Conservation (phyloP, 768 basidiomycete genomes). For the Amanita rubescens region DNA sequence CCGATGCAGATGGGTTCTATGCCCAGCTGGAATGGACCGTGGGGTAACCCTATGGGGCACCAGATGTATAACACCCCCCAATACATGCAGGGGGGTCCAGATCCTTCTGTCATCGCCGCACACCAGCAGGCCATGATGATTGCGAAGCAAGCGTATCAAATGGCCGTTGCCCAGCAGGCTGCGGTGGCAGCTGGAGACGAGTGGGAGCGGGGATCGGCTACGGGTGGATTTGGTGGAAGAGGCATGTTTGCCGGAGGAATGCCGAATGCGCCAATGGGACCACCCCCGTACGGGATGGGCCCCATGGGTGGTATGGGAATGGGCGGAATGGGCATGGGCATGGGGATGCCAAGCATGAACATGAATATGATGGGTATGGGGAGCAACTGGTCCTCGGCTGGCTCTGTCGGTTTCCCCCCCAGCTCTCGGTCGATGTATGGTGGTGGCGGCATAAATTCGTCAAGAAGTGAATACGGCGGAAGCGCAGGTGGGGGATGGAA, state of each 20-base stretch:
- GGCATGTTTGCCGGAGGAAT: conserved; percentile 39
- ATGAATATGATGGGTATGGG: conserved; percentile 33
- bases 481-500: conserved; percentile 36
- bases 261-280: conserved; percentile 21
- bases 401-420: conserved; percentile 44
- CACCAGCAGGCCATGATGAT: conserved; percentile 85
- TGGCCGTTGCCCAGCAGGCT: conserved; percentile 86
- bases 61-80: conserved; percentile 34
- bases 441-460: conserved; percentile 38
- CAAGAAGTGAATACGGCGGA: conserved; percentile 61
- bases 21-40: conserved; percentile 19
- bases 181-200: conserved; percentile 85
- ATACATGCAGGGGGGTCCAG: conserved; percentile 39
- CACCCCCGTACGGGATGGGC: conserved; percentile 28
- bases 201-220: conserved; percentile 75
- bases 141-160: conserved; percentile 86
- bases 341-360: conserved; percentile 34
- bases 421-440: conserved; percentile 51
- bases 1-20: conserved; percentile 26
- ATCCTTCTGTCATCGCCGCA: conserved; percentile 57
- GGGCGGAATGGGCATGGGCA: conserved; percentile 16
- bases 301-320: conserved; percentile 13
- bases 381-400: conserved; percentile 37
- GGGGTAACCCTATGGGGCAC: conserved; percentile 23
- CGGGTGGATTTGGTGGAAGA: conserved; percentile 38